Conservation (phyloP, 169 alveolate species). For the Nephromyces sp. region DNA sequence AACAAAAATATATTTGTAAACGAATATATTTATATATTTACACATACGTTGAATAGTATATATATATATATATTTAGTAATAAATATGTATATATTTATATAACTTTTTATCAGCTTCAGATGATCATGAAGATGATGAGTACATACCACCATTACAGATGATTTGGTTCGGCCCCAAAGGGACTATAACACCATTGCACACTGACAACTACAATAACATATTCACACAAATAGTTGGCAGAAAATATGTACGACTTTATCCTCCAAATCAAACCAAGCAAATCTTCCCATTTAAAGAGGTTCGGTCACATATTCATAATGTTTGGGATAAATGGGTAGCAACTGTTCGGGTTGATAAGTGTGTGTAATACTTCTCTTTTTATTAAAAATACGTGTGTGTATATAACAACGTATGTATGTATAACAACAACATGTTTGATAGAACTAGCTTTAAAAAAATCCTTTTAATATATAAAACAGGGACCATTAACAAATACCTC, state of each 20-base stretch:
- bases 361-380: neutral
- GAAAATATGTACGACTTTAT: conserved; percentile 23
- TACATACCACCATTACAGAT: neutral
- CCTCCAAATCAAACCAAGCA: conserved; percentile 9
- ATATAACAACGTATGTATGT: too few species aligned
- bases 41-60: neutral
- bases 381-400: too few species aligned
- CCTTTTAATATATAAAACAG: neutral
- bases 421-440: too few species aligned
- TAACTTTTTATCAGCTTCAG: neutral
- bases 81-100: too few species aligned
- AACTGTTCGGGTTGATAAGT: neutral
- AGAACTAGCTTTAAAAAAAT: too few species aligned
- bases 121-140: neutral
- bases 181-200: conserved; percentile 35
- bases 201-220: conserved; percentile 25
- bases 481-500: conserved; percentile 6
- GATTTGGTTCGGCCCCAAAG: conserved; percentile 33
- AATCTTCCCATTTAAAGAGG: conserved; percentile 30
- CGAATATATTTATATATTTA: neutral
- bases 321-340: conserved; percentile 1
- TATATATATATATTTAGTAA: neutral
- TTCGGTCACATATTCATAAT: too few species aligned
- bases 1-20: too few species aligned
- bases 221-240: conserved; percentile 25